A percentile compares a stretch with the other conserved stretches of the same genome.
These are phyloP conservation scores for Purshia tridentata DNA, from an alignment of 306 rosid species.

Conservation along the genomic window DNA sequence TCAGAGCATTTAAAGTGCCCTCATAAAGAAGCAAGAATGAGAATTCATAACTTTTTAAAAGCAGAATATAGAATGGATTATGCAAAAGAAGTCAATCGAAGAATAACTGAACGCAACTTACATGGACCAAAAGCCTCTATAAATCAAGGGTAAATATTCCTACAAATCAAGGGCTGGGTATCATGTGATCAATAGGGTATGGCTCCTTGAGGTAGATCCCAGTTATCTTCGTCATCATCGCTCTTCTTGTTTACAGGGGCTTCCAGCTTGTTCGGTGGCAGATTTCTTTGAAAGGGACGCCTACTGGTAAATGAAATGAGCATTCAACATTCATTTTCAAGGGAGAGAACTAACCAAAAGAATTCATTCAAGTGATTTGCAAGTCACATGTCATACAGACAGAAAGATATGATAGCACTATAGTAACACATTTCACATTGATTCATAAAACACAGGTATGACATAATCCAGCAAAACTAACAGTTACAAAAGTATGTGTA, in stretches of 20 bases:
- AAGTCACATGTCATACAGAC: not conserved
- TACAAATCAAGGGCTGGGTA: constrained; percentile 22
- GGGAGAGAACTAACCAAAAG: not conserved
- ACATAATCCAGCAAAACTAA: not conserved
- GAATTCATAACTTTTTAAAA: constrained; percentile 16
- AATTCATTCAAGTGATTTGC: constrained; percentile 1
- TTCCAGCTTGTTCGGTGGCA: constrained; percentile 26
- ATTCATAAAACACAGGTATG: not conserved
- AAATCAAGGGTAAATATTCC: constrained; percentile 28
- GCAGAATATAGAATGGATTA: constrained; percentile 16
- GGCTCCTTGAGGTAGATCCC: constrained; percentile 70
- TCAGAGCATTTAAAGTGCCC: not conserved
- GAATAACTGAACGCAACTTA: constrained; percentile 38
- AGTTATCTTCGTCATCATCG: constrained; percentile 72
- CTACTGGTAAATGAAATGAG: constrained; percentile 18
- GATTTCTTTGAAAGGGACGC: constrained; percentile 35
- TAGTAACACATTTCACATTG: not conserved
- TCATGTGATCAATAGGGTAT: constrained; percentile 38
- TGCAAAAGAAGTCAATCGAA: constrained; percentile 28
- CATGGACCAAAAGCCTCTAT: constrained; percentile 38
- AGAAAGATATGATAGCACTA: not conserved
- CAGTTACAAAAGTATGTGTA: not conserved
- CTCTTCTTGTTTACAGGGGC: constrained; percentile 43
- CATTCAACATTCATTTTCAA: constrained; percentile 3
- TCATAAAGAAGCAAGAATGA: constrained; percentile 25